These are phyloP conservation scores for Sicyos baderoa DNA, from an alignment of 306 rosid species.

Conservation along the genomic window DNA sequence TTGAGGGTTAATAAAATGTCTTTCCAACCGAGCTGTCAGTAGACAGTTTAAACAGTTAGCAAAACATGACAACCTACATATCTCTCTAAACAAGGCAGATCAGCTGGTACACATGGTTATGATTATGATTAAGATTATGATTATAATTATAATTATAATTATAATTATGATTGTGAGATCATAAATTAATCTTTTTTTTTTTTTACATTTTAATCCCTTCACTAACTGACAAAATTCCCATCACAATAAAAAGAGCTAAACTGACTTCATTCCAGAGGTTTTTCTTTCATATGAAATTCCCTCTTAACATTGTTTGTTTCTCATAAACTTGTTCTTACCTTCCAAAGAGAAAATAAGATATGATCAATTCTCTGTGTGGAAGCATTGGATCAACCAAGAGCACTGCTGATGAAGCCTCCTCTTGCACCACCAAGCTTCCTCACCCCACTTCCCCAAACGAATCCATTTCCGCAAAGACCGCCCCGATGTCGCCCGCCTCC, in stretches of 20 bases:
- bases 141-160: too few species aligned
- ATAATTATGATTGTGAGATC: neutral
- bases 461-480: conserved; percentile 34
- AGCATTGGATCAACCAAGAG: conserved; percentile 52
- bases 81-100: too few species aligned
- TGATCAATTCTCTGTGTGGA: conserved; percentile 74
- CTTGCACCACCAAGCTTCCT: conserved; percentile 38
- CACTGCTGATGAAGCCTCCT: conserved; percentile 47
- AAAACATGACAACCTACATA: conserved; percentile 31
- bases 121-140: too few species aligned
- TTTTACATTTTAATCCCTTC: neutral
- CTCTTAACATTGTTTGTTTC: neutral
- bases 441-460: conserved; percentile 40
- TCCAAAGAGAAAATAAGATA: conserved; percentile 21
- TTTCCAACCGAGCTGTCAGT: too few species aligned
- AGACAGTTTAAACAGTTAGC: conserved; percentile 26
- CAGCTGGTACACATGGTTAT: too few species aligned
- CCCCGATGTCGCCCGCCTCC: conserved; percentile 24
- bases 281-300: conserved; percentile 14
- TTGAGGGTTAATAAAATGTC: conserved; percentile 27
- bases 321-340: conserved; percentile 5
- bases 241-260: neutral
- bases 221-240: neutral
- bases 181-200: neutral
- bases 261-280: neutral